These are phyloP conservation scores for Colletotrichum shisoi DNA, from an alignment of 2,329 filamentous ascomycete genomes.

Conservation along the genomic window DNA sequence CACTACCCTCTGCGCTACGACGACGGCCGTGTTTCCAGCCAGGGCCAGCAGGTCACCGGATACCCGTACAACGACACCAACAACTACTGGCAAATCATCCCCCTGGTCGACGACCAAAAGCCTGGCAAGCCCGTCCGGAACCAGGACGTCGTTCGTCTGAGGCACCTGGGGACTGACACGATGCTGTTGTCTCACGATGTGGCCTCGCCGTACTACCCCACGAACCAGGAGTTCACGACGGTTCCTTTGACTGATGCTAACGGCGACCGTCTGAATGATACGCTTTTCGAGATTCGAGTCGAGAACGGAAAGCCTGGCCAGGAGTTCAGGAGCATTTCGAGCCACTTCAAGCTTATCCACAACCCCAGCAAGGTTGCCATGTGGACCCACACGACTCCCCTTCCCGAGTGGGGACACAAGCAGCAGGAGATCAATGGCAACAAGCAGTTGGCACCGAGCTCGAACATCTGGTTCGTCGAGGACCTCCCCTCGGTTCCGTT, in stretches of 20 bases:
- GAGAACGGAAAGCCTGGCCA: slow-evolving; percentile 82
- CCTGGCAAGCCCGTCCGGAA: slow-evolving; percentile 75
- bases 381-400: slow-evolving; percentile 95
- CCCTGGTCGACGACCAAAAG: slow-evolving; percentile 66
- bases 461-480: slow-evolving; percentile 94
- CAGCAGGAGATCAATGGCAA: slow-evolving; percentile 99
- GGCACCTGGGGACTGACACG: slow-evolving; percentile 84
- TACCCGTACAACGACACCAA: slow-evolving; percentile 99
- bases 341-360: slow-evolving; percentile 96
- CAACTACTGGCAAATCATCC: slow-evolving; percentile 96
- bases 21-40: slow-evolving; percentile 94
- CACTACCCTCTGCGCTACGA: slow-evolving; percentile 94
- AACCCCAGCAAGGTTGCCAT: slow-evolving; percentile 95
- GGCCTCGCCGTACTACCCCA: slow-evolving; percentile 93
- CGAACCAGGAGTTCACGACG: slow-evolving; percentile 98
- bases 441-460: slow-evolving; percentile 88
- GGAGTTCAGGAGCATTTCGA: slow-evolving; percentile 88
- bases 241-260: slow-evolving; percentile 75
- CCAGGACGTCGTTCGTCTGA: slow-evolving; percentile 84
- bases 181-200: slow-evolving; percentile 94
- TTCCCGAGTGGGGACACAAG: slow-evolving; percentile 97
- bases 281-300: slow-evolving; percentile 89
- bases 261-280: slow-evolving; percentile 81
- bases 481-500: slow-evolving; percentile 81
- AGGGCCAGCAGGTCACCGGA: slow-evolving; percentile 96